These are phyloP conservation scores for Pleurotus djamor DNA, from an alignment of 768 basidiomycete genomes.

Conservation along the genomic window DNA sequence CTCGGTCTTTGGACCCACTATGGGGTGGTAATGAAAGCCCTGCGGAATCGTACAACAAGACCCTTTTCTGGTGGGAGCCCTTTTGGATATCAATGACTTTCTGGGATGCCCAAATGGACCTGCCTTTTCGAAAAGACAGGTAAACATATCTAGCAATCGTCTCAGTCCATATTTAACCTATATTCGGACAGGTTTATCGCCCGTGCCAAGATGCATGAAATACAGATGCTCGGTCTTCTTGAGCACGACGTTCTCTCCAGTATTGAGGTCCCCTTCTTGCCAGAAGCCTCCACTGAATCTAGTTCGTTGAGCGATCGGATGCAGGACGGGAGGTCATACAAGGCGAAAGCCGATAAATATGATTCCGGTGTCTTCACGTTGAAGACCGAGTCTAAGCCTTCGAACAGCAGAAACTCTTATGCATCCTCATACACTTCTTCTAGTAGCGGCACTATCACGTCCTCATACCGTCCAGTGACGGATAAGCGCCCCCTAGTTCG, in stretches of 20 bases:
- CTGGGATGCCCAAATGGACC: conserved; percentile 86
- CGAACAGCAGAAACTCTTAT: conserved; percentile 33
- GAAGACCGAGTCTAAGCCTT: conserved; percentile 33
- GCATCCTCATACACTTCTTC: conserved; percentile 43
- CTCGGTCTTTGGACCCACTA: conserved; percentile 60
- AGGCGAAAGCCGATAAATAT: conserved; percentile 67
- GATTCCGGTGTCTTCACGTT: conserved; percentile 69
- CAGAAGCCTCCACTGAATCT: conserved; percentile 33
- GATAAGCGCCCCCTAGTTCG: conserved; percentile 42
- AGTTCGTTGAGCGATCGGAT: conserved; percentile 29
- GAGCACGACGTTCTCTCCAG: conserved; percentile 90
- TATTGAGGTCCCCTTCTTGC: conserved; percentile 83
- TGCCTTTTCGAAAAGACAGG: conserved; percentile 81
- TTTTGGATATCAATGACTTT: conserved; percentile 83
- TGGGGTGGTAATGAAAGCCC: conserved; percentile 62
- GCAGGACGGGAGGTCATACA: conserved; percentile 35
- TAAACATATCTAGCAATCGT: conserved; percentile 22
- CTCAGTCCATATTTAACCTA: not conserved
- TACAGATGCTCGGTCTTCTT: conserved; percentile 90
- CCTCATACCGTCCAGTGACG: conserved; percentile 30
- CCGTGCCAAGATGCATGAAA: conserved; percentile 96
- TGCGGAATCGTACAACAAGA: conserved; percentile 33
- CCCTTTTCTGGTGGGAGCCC: conserved; percentile 86
- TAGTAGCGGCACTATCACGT: conserved; percentile 29
- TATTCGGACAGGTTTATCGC: conserved; percentile 70